phyloP scores from a whole-genome alignment of 2,329 filamentous ascomycete species.

The Colletotrichum plurivorum region DNA sequence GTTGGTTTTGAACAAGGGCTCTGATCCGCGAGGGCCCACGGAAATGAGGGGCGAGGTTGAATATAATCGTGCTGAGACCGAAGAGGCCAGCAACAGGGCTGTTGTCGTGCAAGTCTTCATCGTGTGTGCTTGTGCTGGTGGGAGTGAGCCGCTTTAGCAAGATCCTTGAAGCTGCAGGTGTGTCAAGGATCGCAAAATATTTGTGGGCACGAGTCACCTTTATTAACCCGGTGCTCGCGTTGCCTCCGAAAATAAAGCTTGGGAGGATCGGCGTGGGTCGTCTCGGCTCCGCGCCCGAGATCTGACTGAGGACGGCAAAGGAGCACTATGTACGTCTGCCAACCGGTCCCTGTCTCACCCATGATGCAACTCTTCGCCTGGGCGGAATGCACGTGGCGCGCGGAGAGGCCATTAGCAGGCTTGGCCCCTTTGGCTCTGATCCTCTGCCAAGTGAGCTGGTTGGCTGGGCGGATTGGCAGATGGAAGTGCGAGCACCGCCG shows the following conservation, averaged over 20 bases:
- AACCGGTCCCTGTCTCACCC: conserved; percentile 4
- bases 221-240: too few relatives aligned
- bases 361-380: not conserved
- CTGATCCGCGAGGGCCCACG: not conserved
- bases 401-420: too few relatives aligned
- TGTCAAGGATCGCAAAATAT: not conserved
- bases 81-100: not conserved
- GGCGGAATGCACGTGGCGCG: not conserved
- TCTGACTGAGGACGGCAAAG: not conserved
- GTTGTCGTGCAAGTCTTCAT: not conserved
- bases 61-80: not conserved
- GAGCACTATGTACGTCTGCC: conserved; percentile 14
- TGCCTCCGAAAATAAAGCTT: too few relatives aligned
- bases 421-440: not conserved
- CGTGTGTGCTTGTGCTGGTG: too few relatives aligned
- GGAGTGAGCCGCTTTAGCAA: not conserved
- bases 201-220: too few relatives aligned
- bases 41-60: not conserved
- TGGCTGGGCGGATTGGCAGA: not conserved
- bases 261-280: not conserved
- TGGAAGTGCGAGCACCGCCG: not conserved
- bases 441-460: not conserved
- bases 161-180: not conserved
- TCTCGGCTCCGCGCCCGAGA: not conserved
- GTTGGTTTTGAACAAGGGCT: not conserved